Base-by-base conservation (phyloP, 805 yeast species). In the Maudiozyma saulgeensis region DNA sequence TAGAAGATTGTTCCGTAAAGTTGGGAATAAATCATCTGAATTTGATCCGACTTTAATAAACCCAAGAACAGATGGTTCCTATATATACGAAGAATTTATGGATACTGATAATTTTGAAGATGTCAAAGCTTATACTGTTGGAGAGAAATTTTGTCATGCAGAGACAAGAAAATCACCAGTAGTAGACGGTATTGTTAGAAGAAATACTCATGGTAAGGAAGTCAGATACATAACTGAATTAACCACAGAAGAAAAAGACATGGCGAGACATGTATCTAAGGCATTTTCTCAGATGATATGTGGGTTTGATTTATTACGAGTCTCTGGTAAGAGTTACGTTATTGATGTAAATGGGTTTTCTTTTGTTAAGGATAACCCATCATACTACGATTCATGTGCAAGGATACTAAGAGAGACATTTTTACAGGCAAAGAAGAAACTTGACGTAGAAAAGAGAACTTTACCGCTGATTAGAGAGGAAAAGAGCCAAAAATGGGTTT, bases 301-400 rank as follows among this genome's bases (percentile, higher is more conserved):
- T 70, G 99, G 99, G 0, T 93, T 93, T 70, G 99, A 93, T 66
- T 72, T 93, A 45, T 73, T 93, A 50, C 78, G 99, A 59, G 97
- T 90, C 2, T 77, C 84, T 53, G 96, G 96, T 13, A 74, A 80
- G 57, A 84, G 95, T 51, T 93, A 79, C 64, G 99, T 93, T 38
- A 93, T 93, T 66, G 99, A 93, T 67, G 99, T 93, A 38, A 93
- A 93, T 64, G 99, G 99, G 1, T 93, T 93, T 63, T 89, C 97
- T 0, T 93, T 93, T 69, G 99, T 93, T 34, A 93, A 93, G 64
- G 98, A 93, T 66, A 93, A 88, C 60, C 73, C 73, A 51, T 81
- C 77, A 1, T 93, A 93, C 69, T 93, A 93, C 66, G 96, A 89
- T 64, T 75, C 79, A 21, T 83, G 93, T 68, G 80, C 97, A 0